Evolutionary conservation across 2,329 filamentous ascomycete species (phyloP), one percentile per base, ranked within the genome.

Genomic region (Geosmithia putterillii): DNA sequence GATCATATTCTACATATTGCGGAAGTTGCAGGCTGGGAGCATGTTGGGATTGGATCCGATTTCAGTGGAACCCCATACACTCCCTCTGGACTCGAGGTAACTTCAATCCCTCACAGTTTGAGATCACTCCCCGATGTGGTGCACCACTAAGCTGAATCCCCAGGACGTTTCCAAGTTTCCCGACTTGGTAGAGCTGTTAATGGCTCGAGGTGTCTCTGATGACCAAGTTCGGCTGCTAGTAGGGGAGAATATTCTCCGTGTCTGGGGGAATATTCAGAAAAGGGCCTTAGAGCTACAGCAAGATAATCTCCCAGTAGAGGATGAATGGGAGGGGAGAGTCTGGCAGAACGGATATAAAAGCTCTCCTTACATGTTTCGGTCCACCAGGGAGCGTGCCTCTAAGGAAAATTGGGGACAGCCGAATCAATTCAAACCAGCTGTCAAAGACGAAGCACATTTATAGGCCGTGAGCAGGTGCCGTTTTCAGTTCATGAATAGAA

Each of bases 161-260:
- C 15, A 44, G 19, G 59, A 61, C 38, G 57, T 59, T 6, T 59
- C 56, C 1, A 56, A 59, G 32, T 65, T 61, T 45, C 63, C 64
- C 2, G 51, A 54, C 22, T 47, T 59, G n/a, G 44, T 59, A 10
- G 50, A 58, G 41, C 38, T 56, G 5, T 40, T 58, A 2, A 56
- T 60, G 55, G 41, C 22, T 39, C 52, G 57, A 0, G 57, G 57
- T n/a, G 57, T 48, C 9, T 55, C 55, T 1, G 57, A 59, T 32
- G 51, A 57, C 19, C 52, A 59, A 7, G 78, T 76, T 3, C 84
- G 87, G 59, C 62, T 95, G 46, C 64, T 95, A 49, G 83, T 79
- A 0, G 89, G 89, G 0, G 74, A 80, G 3, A 95, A 95, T 58
- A 50, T 95, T 3, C 61, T 95, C 45, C 76, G 89, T 17, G 88